These are phyloP conservation scores for Floccularia luteovirens DNA, from an alignment of 768 basidiomycete genomes.

Conservation along the genomic window DNA sequence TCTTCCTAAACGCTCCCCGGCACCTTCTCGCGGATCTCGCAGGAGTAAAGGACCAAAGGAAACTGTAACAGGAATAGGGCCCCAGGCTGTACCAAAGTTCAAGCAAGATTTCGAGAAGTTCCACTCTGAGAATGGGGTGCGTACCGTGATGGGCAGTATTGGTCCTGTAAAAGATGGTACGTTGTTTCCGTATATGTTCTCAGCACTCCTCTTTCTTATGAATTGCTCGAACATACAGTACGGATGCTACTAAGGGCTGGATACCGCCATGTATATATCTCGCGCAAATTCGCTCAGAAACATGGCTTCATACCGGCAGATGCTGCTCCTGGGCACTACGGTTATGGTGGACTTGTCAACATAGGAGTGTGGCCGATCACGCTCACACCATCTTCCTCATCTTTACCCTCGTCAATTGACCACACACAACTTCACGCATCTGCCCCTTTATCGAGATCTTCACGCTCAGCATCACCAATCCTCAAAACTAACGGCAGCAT, in stretches of 20 bases:
- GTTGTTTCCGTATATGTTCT: conserved; percentile 11
- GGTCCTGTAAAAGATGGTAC: conserved; percentile 84
- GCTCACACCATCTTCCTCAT: conserved; percentile 28
- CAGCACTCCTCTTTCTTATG: background rate
- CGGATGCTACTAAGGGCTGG: conserved; percentile 92
- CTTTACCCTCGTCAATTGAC: background rate
- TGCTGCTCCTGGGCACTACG: conserved; percentile 84
- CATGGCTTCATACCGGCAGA: conserved; percentile 86
- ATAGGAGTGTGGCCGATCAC: conserved; percentile 88
- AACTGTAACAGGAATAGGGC: conserved; percentile 28
- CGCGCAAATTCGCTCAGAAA: conserved; percentile 82
- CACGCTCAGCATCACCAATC: background rate
- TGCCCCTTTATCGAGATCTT: too few relatives aligned
- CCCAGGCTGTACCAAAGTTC: conserved; percentile 55
- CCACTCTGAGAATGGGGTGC: conserved; percentile 86
- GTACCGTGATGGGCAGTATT: conserved; percentile 86
- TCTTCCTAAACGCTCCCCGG: conserved; percentile 21
- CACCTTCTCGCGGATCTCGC: conserved; percentile 30
- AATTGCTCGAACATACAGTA: conserved; percentile 32
- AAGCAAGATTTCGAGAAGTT: conserved; percentile 80
- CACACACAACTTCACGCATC: conserved; percentile 4
- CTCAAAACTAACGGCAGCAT: background rate
- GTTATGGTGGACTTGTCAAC: conserved; percentile 86
- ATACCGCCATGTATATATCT: conserved; percentile 92
- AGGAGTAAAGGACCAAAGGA: conserved; percentile 25